Base-by-base conservation (phyloP, 2,329 filamentous ascomycete species). In the Decorospora gaudefroyi region DNA sequence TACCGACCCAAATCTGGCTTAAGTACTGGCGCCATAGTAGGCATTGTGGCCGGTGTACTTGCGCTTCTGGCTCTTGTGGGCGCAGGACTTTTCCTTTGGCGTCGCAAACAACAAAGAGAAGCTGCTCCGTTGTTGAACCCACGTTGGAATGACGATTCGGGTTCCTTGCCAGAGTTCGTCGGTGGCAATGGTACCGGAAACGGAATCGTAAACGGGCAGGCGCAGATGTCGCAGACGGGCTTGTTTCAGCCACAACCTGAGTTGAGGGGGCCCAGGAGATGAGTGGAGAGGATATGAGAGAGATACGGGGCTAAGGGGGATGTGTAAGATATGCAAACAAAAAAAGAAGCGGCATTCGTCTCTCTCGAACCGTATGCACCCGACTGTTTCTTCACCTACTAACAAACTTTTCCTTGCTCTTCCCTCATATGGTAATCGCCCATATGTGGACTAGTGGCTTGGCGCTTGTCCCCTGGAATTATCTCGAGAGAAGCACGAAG, bases 211-310 rank as follows among this genome's bases (percentile, higher is more conserved):
- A n/a, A n/a, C 7, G 11, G 15, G 10, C 17, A 12, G 13, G 6
- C 19, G 17, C 25, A 31, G 21, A 25, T 37, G 40, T 11, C n/a
- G 6, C 7, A 11, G 4, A n/a, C 21, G 2, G 22, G 35, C 1
- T 25, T 33, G 5, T 40, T 44, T 7, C 42, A 33, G 15, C 29
- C 34, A 17, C 33, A 38, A 10, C 33, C 21, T 13, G 15, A 18
- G 3, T 3, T 37, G 9, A 17, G 5, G 13, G n/a, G n/a, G n/a
- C 19, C 28, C 17, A 25, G 10, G 11, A 17, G 18, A 25, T 29
- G 17, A 41, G 18, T 8, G 12, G 0, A 23, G 10, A 23, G 6
- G 21, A n/a, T 10, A 26, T 9, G 4, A 10, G 9, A 26, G 9
- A 10, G 12, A 26, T 10, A 26, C 8, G 12, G 23, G 23, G 25